Conservation (phyloP, 805 yeast genomes). For the Teunomyces atbi region DNA sequence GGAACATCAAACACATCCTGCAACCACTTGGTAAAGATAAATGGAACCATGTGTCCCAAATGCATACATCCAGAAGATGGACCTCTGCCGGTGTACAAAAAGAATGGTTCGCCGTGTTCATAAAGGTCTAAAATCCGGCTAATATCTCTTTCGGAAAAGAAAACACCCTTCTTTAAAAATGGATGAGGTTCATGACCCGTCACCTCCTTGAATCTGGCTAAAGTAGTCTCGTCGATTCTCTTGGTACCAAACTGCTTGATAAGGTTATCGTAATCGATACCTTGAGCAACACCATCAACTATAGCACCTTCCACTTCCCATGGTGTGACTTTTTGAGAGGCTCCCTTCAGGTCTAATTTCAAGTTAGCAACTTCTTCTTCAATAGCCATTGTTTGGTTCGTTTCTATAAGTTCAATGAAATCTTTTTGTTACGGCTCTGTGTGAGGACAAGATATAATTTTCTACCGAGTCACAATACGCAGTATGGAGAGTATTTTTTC, state of each 20-base stretch:
- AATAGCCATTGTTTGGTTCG: not conserved
- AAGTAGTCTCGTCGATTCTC: constrained; percentile 63
- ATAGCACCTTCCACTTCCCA: constrained; percentile 99
- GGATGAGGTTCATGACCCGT: constrained; percentile 94
- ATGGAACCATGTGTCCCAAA: constrained; percentile 95
- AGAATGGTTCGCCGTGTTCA: constrained; percentile 93
- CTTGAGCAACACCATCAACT: constrained; percentile 88
- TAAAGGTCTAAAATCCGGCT: constrained; percentile 76
- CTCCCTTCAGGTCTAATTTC: constrained; percentile 6
- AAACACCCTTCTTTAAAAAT: constrained; percentile 83
- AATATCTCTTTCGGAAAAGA: constrained; percentile 89
- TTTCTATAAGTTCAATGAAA: constrained; percentile 1
- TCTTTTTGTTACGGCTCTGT: not conserved
- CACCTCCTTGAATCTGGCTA: constrained; percentile 69
- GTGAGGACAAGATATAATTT: too few relatives aligned
- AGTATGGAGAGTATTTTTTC: too few relatives aligned
- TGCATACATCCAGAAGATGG: constrained; percentile 95
- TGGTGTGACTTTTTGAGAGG: constrained; percentile 65
- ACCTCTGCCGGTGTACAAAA: constrained; percentile 95
- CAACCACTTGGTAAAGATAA: constrained; percentile 93
- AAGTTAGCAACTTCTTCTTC: constrained; percentile 2
- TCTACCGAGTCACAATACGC: too few relatives aligned
- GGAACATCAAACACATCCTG: constrained; percentile 98
- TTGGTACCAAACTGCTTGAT: constrained; percentile 86
- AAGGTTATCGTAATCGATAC: constrained; percentile 87